Percentiles rank a stretch among this genome's conserved stretches.
These are phyloP conservation scores for Chrysosphaeria jannelii DNA, from an alignment of 2,329 filamentous ascomycete species.

Conservation along the genomic window DNA sequence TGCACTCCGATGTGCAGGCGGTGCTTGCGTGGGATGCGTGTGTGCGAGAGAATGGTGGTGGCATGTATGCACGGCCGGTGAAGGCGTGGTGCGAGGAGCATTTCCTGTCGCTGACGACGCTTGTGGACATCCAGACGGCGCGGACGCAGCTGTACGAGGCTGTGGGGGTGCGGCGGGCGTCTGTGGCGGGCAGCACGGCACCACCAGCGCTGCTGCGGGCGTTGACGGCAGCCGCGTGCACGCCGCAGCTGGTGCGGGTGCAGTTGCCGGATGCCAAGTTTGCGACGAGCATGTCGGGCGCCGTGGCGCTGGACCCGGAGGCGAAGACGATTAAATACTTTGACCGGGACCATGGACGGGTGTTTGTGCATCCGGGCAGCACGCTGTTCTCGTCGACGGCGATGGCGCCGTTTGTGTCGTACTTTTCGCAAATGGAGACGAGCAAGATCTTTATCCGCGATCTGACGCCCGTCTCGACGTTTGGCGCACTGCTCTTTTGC, in stretches of 20 bases:
- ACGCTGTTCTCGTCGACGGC: conserved; percentile 54
- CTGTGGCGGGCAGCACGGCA: conserved; percentile 7
- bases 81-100: conserved; percentile 59
- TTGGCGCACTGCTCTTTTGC: conserved; percentile 64
- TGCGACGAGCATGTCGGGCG: conserved; percentile 56
- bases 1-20: conserved; percentile 62
- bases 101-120: conserved; percentile 55
- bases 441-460: conserved; percentile 80
- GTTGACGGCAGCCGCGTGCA: conserved; percentile 41
- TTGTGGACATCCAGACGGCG: conserved; percentile 71
- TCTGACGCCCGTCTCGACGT: conserved; percentile 43
- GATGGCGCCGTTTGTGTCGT: conserved; percentile 51
- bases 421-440: conserved; percentile 78
- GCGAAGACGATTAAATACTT: conserved; percentile 82
- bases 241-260: conserved; percentile 72
- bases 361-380: conserved; percentile 79
- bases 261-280: conserved; percentile 93
- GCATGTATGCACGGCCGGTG: conserved; percentile 26
- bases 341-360: conserved; percentile 53
- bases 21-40: conserved; percentile 58
- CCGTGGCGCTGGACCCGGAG: conserved; percentile 79
- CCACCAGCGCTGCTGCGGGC: conserved; percentile 28
- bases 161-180: conserved; percentile 37
- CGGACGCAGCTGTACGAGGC: conserved; percentile 62
- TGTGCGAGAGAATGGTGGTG: conserved; percentile 14